Base-by-base conservation (phyloP, 306 rosid species). In the Lathyrus sativus region DNA sequence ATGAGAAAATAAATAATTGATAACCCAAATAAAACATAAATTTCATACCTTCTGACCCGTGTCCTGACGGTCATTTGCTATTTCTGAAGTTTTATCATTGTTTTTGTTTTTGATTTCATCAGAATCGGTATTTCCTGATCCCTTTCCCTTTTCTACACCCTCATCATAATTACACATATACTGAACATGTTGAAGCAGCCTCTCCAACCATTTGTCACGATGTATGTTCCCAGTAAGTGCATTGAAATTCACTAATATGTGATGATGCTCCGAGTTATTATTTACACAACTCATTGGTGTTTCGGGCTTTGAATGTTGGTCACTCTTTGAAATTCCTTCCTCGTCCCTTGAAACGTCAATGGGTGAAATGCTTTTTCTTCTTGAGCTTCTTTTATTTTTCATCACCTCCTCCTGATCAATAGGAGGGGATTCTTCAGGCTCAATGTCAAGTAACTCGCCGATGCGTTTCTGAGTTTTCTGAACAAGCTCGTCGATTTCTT, bases 171-270 rank as follows among this genome's bases (percentile, higher is more conserved):
- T 62, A 82, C 96, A 95, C 63, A 85, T 65, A 63, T 81, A 74
- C 59, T 77, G 88, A 67, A 95, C 45, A 38, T 78, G 78, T 67
- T 78, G 82, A 67, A 95, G 85, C 80, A 91, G 86, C 74, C 76
- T 87, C 85, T 88, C 96, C 89, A 88, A 72, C 92, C 99, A 88
- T 87, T 69, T 91, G 79, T 95, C 99, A 18, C 99, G 95, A 72
- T 70, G 87, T 24, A 72, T 44, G 13, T 95, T 91, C 35, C 97
- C 91, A 12, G 91, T 91, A 68, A 91, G 76, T 31, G 66, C 91
- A 6, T 84, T 80, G 58, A 77, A 85, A 37, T 67, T 77, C 18
- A 45, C 80, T 76, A 95, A 79, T 78, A 87, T 77, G 55, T 44
- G 13, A 66, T 85, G 74, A 70, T 84, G 42, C 84, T 88, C 95